These are phyloP conservation scores for Trichoderma pleuroti DNA, from an alignment of 2,329 filamentous ascomycete genomes.

Conservation along the genomic window DNA sequence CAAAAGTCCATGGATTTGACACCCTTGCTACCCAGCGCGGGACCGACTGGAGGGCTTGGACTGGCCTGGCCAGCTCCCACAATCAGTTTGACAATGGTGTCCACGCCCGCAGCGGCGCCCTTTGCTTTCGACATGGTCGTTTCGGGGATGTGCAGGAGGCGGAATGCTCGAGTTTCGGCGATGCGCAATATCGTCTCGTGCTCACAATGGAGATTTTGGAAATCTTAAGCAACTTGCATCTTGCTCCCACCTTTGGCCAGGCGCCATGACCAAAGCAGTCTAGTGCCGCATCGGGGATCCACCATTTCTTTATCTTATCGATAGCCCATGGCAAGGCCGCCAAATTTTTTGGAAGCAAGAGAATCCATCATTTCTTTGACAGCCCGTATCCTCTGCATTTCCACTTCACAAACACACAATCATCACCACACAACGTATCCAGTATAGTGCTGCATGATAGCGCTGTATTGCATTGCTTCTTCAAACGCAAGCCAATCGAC, in stretches of 20 bases:
- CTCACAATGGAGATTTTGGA: slow-evolving; percentile 17
- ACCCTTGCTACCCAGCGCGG: slow-evolving; percentile 92
- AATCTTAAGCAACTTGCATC: slow-evolving; percentile 25
- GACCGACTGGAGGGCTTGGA: slow-evolving; percentile 92
- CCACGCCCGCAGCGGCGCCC: slow-evolving; percentile 40
- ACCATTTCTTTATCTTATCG: slow-evolving; percentile 14
- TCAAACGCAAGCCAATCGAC: too few relatives aligned
- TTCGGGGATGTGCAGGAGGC: slow-evolving; percentile 23
- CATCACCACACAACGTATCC: background rate
- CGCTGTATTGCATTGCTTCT: background rate
- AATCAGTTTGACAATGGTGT: slow-evolving; percentile 93
- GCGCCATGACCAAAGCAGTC: background rate
- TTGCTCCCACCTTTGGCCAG: background rate
- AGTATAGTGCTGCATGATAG: background rate
- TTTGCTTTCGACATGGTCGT: slow-evolving; percentile 55
- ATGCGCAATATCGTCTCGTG: slow-evolving; percentile 9
- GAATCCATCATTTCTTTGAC: background rate
- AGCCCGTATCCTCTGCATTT: background rate
- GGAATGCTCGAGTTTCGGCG: slow-evolving; percentile 14
- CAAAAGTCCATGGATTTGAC: slow-evolving; percentile 99
- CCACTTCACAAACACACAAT: background rate
- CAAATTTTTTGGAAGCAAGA: slow-evolving; percentile 27
- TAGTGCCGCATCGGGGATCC: slow-evolving; percentile 2
- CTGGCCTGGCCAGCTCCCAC: slow-evolving; percentile 94
- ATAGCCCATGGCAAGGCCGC: slow-evolving; percentile 23